Evolutionary conservation across 192 early-diverging fungal genomes (phyloP), one percentile per base, ranked within the genome.

Genomic region (Podila epicladia): DNA sequence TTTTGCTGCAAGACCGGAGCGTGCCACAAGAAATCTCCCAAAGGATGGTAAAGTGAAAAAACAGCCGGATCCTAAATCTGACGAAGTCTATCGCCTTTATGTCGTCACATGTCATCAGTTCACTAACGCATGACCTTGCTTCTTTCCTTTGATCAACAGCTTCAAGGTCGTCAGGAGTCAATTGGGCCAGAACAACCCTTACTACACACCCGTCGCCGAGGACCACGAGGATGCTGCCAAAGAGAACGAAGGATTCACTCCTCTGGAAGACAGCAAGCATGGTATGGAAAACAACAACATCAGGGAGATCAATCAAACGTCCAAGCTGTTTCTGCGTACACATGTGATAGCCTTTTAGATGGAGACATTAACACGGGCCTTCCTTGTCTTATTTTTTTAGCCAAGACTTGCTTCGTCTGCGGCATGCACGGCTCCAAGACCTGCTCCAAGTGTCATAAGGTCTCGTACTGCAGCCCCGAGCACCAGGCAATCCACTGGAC

Each of bases 401-500:
- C 87, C 29, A 71, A 78, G 28, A 62, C 84, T 35, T 96, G 95
- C 69, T 85, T 83, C 15, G 89, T 96, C 11, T 96, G 95, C 68
- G 93, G 93, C 28, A 67, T 92, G 59, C 65, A 75, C n/a, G 95
- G 91, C 37, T 84, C 84, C 48, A 95, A 95, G 74, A 77, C 76
- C 17, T 99, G 98, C 82, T 89, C 90, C 63, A 87, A 88, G 64
- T 99, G 98, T 69, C 85, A 92, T 37, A 55, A 37, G 19, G 87
- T 85, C 12, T 74, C 72, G 33, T 99, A 99, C 85, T 98, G 98
- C 83, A 91, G 89, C 24, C 91, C 90, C 55, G 89, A 89, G 9
- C 97, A 98, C 83, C 97, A 98, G 85, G 65, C 91, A 15, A 67
- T 88, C 0, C 92, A 97, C 84, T 99, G 97, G 97, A 92, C 82